A percentile compares a stretch with the other conserved stretches of the same genome.
Conservation (phyloP, 2,329 filamentous ascomycete genomes). For the Paracamarosporium sp. region DNA sequence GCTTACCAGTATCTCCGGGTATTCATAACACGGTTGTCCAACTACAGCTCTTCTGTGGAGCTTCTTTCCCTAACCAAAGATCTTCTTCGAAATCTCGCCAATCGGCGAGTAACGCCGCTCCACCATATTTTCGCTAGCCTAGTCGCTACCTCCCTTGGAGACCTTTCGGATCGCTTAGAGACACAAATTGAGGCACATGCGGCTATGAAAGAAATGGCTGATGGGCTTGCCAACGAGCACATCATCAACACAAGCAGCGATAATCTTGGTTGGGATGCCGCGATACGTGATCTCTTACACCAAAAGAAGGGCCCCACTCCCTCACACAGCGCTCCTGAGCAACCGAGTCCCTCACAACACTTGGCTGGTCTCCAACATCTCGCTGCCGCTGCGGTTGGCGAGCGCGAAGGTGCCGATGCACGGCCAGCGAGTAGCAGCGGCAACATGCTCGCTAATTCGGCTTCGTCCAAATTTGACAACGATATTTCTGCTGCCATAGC, state of each 20-base stretch:
- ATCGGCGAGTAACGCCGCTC: slow-evolving; percentile 37
- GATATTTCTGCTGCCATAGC: slow-evolving; percentile 46
- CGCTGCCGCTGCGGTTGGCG: slow-evolving; percentile 46
- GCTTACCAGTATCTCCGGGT: slow-evolving; percentile 45
- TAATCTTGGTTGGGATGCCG: slow-evolving; percentile 42
- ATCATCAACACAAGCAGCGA: slow-evolving; percentile 40
- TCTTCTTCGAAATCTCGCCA: slow-evolving; percentile 34
- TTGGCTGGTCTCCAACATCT: slow-evolving; percentile 48
- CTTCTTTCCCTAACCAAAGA: slow-evolving; percentile 35
- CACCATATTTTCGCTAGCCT: slow-evolving; percentile 46
- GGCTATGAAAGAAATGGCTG: slow-evolving; percentile 45
- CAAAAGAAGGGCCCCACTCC: slow-evolving; percentile 36
- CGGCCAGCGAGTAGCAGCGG: slow-evolving; percentile 35
- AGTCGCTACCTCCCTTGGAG: slow-evolving; percentile 42
- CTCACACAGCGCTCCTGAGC: slow-evolving; percentile 26
- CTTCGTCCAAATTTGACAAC: slow-evolving; percentile 32
- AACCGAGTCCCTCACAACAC: slow-evolving; percentile 35
- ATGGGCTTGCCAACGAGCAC: slow-evolving; percentile 38
- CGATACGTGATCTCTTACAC: slow-evolving; percentile 39
- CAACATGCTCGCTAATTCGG: slow-evolving; percentile 20
- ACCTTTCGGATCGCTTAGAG: slow-evolving; percentile 43
- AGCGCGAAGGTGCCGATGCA: slow-evolving; percentile 39
- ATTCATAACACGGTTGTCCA: slow-evolving; percentile 37
- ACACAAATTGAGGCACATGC: slow-evolving; percentile 44
- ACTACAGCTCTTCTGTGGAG: slow-evolving; percentile 32